These are phyloP conservation scores for Raddia distichophylla DNA, from an alignment of 176 grass and related monocot genomes.

Conservation along the genomic window DNA sequence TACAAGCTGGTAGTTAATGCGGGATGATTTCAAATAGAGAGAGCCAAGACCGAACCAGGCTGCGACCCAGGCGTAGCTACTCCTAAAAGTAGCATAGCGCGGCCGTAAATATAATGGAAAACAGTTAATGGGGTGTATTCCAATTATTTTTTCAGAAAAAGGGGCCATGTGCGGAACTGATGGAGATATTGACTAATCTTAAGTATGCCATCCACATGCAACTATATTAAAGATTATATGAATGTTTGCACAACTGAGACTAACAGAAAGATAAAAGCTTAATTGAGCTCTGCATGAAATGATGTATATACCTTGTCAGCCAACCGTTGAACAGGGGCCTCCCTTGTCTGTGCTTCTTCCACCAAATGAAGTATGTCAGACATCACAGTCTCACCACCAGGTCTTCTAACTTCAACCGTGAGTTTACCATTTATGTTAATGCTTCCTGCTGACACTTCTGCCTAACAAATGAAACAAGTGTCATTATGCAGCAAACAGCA, in stretches of 20 bases:
- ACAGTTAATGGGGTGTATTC: conserved; percentile 14
- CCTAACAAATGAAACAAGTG: conserved; percentile 53
- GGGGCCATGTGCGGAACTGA: neutral
- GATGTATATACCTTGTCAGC: conserved; percentile 80
- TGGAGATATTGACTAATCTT: neutral
- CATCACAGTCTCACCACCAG: conserved; percentile 94
- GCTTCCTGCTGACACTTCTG: conserved; percentile 89
- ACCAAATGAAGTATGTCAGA: conserved; percentile 92
- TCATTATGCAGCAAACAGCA: conserved; percentile 16
- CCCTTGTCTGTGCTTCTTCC: conserved; percentile 92
- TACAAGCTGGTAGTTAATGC: no score
- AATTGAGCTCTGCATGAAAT: conserved; percentile 14
- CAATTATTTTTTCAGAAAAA: conserved; percentile 8
- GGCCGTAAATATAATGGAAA: neutral
- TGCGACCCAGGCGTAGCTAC: no score
- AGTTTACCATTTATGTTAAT: conserved; percentile 97
- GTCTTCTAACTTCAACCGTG: conserved; percentile 87
- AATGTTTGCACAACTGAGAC: neutral
- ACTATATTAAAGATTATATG: neutral
- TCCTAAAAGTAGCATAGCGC: no score
- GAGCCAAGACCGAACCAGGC: no score
- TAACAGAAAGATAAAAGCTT: neutral
- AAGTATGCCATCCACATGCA: neutral
- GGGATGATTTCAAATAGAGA: no score
- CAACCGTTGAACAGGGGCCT: conserved; percentile 89